Conservation (phyloP, 169 alveolate species). For the Plasmodium relictum region DNA sequence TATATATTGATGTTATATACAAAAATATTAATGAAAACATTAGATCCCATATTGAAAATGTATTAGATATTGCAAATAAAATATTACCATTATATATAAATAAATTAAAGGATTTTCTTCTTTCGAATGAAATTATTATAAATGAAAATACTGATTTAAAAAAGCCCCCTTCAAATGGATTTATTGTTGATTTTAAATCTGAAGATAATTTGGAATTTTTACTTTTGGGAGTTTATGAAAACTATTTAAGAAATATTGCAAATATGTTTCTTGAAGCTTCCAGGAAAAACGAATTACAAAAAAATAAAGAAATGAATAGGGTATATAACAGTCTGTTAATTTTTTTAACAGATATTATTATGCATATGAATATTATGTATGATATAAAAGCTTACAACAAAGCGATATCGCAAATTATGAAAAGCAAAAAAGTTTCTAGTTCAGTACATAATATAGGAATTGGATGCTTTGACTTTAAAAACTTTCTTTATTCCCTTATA, state of each 20-base stretch:
- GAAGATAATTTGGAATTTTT: not conserved
- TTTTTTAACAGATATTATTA: constrained; percentile 53
- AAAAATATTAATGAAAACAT: constrained; percentile 56
- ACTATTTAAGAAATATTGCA: not conserved
- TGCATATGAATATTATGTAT: constrained; percentile 65
- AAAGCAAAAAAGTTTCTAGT: constrained; percentile 59
- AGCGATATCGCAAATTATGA: constrained; percentile 40
- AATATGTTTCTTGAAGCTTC: not conserved
- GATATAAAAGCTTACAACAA: constrained; percentile 72
- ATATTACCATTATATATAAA: constrained; percentile 38
- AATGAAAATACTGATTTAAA: constrained; percentile 33
- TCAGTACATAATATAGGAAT: constrained; percentile 55
- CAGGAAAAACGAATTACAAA: not conserved
- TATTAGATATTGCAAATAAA: constrained; percentile 25
- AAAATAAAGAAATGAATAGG: constrained; percentile 18
- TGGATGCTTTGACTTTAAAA: constrained; percentile 70
- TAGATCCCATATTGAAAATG: constrained; percentile 6
- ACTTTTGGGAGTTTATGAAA: not conserved
- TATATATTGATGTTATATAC: constrained; percentile 30
- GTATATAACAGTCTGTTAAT: constrained; percentile 24
- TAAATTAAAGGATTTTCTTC: constrained; percentile 34
- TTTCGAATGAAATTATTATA: constrained; percentile 24
- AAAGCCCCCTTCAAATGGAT: constrained; percentile 31
- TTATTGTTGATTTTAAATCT: not conserved
- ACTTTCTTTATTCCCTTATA: constrained; percentile 57